Conservation (phyloP, 2,329 filamentous ascomycete species). For the Akanthomyces lecanii region DNA sequence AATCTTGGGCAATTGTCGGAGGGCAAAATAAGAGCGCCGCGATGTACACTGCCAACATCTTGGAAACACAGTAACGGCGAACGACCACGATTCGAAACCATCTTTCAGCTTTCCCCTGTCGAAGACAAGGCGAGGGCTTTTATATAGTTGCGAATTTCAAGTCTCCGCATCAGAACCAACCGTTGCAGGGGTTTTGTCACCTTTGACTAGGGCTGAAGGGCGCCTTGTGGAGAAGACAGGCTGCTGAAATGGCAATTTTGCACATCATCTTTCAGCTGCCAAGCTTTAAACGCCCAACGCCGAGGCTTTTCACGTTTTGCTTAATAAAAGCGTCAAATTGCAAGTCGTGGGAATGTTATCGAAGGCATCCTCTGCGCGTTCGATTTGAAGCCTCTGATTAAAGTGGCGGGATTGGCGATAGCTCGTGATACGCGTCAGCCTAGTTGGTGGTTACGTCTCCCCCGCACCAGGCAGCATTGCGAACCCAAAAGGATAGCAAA, state of each 20-base stretch:
- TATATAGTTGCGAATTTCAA: background rate
- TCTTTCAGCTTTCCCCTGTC: no score
- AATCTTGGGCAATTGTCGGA: background rate
- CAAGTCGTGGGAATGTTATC: background rate
- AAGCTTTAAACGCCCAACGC: background rate
- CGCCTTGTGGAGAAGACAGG: background rate
- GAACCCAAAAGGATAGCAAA: no score
- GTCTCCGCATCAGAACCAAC: background rate
- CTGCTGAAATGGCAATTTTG: background rate
- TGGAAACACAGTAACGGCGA: background rate
- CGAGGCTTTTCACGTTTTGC: background rate
- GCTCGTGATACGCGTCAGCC: no score
- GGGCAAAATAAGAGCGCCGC: background rate
- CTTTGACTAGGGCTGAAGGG: background rate
- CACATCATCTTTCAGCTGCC: conserved; percentile 10
- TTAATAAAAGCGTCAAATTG: background rate
- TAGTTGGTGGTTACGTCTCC: no score
- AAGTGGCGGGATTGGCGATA: no score
- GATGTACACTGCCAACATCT: background rate
- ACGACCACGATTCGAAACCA: background rate
- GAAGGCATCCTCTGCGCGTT: no score
- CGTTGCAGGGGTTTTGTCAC: background rate
- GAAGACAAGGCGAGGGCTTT: background rate
- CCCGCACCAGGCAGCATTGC: no score
- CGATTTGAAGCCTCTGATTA: no score